Base-by-base conservation (phyloP, 352 stramenopile species). In the Phytophthora aleatoria region DNA sequence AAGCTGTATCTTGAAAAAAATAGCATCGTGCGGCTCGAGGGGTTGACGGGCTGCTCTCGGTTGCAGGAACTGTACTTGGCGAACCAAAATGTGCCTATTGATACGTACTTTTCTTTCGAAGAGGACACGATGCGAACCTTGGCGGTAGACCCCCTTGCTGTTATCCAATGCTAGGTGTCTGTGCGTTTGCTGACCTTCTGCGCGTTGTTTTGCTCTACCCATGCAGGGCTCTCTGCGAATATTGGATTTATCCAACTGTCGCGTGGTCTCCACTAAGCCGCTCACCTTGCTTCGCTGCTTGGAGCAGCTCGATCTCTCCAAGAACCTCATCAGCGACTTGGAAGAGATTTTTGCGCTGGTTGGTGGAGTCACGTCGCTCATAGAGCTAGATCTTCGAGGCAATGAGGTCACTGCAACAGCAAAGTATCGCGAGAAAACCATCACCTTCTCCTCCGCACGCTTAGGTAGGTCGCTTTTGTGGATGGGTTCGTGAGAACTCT, bases 1-100 rank as follows among this genome's bases (percentile, higher is more conserved):
- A 94, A 94, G 60, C 43, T 93, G 24, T 93, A 87, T 47, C 63
- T 93, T 0, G 81, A 89, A 55, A 80, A 76, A 35, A 93, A 93
- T 57, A 59, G 66, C 30, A 88, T 93, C n/a, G 33, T 61, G 6
- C 60, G 75, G 3, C 69, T 93, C 16, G 81, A 91, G 63, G 83
- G 85, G 7, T 58, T 92, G 8, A 15, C 38, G 5, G 41, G 11
- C 3, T 66, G 64, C 15, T 41, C 26, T 20, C 49, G 27, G 4
- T 51, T 93, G n/a, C 73, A 87, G 36, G 83, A 93, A 33, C 71
- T 93, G 11, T 80, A 91, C 44, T 52, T 93, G 30, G 79, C 76
- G 26, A 90, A 91, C 57, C 85, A 93, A 54, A 50, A 38, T 3
- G 44, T 90, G 15, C n/a, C 69, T 0, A 39, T 63, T 2, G 48